Evolutionary conservation across 2,329 filamentous ascomycete species (phyloP).

Genomic region (Alternaria arbusti): DNA sequence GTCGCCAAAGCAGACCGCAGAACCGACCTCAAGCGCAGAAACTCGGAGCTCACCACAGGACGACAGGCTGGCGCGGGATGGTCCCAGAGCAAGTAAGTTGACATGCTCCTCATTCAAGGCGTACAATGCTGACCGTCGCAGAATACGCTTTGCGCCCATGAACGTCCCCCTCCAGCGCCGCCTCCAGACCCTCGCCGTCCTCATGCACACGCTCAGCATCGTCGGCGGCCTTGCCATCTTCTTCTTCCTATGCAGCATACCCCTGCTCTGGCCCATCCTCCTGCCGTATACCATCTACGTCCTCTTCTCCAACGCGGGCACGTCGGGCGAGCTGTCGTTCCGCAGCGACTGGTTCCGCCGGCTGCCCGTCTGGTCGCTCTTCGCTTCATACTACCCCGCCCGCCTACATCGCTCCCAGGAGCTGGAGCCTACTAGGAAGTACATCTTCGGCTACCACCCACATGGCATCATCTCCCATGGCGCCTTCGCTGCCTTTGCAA

Average conservation of each 20-base stretch:
- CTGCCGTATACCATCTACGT: constrained; percentile 83
- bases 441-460: constrained; percentile 96
- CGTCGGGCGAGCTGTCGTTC: constrained; percentile 74
- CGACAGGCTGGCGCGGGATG: constrained; percentile 61
- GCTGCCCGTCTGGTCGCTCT: constrained; percentile 81
- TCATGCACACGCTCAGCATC: constrained; percentile 58
- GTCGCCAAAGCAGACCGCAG: constrained; percentile 29
- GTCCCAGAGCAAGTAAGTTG: constrained; percentile 55
- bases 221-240: constrained; percentile 71
- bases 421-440: constrained; percentile 82
- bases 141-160: constrained; percentile 87
- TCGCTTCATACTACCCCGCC: constrained; percentile 91
- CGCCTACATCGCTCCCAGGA: constrained; percentile 82
- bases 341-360: constrained; percentile 78
- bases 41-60: constrained; percentile 58
- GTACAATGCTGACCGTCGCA: constrained; percentile 27
- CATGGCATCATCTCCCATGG: constrained; percentile 97
- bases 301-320: constrained; percentile 77
- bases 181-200: constrained; percentile 57
- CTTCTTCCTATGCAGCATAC: constrained; percentile 89
- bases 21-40: constrained; percentile 40
- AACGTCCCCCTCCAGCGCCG: constrained; percentile 64
- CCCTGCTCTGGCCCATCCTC: constrained; percentile 84
- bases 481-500: constrained; percentile 90
- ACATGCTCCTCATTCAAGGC: not conserved